Evolutionary conservation across 441 rosid species (phyloP).

Genomic region (Corymbia calophylla): DNA sequence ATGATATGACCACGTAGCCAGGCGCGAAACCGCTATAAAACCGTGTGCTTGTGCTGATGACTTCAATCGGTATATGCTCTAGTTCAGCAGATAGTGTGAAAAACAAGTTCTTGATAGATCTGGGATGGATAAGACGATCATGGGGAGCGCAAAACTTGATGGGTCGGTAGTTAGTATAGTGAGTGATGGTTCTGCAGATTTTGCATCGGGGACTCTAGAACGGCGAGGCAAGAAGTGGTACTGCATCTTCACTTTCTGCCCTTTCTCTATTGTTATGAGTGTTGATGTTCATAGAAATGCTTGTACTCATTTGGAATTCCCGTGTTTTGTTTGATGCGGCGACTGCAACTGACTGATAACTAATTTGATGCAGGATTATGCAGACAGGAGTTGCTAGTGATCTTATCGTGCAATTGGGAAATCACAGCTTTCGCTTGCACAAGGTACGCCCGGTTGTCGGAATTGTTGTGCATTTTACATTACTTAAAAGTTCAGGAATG

Average conservation of each 20-base stretch:
- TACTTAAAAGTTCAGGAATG: neutral
- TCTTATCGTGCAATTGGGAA: conserved; percentile 38
- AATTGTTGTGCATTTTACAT: neutral
- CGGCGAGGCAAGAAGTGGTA: conserved; percentile 36
- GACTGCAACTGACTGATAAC: neutral
- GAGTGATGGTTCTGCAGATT: conserved; percentile 17
- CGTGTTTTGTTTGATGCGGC: neutral
- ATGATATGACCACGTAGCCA: neutral
- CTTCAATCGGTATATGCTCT: neutral
- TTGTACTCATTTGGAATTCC: neutral
- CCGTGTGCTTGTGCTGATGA: neutral
- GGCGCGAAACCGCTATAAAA: neutral
- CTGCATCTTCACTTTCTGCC: neutral
- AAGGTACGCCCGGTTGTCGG: conserved; percentile 23
- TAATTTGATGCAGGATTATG: conserved; percentile 30
- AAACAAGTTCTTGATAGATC: neutral
- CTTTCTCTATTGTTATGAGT: neutral
- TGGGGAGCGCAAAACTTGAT: neutral
- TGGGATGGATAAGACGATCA: neutral
- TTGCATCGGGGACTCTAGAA: conserved; percentile 28
- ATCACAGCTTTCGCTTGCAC: conserved; percentile 44
- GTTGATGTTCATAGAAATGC: neutral
- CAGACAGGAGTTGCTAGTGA: conserved; percentile 27
- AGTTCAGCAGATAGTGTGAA: neutral
- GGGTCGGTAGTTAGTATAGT: conserved; percentile 7